Base-by-base conservation (phyloP, 2,329 filamentous ascomycete species). In the Clarireedia sp. region DNA sequence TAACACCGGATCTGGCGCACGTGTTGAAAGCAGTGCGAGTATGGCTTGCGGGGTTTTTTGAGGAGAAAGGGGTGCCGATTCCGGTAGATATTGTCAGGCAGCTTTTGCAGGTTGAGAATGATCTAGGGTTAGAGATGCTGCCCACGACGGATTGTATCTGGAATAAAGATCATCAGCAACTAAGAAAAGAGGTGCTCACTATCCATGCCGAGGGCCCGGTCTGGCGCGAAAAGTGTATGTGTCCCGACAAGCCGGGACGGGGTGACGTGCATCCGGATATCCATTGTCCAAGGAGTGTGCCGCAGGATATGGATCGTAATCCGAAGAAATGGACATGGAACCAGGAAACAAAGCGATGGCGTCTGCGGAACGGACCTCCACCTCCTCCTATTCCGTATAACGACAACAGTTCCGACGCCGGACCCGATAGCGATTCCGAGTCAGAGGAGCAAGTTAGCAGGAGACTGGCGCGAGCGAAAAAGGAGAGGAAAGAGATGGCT, bases 401-500 rank as follows among this genome's bases (percentile, higher is more conserved):
- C 12, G 48, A 51, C 26, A 51, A 29, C 40, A 4, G n/a, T 19
- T 52, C 50, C 9, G 26, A 37, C 23, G 19, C 26, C 3, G 40
- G 26, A 7, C 37, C 41, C 10, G 50, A 52, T 14, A n/a, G 10
- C 3, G 50, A 45, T 17, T 45, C 26, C 6, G 50, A 52, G 2
- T 2, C 40, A 14, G 38, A 24, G 1, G 26, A 52, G 17, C 21
- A 16, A 21, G 12, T 8, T 2, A 23, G 7, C 6, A 26, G 45
- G 47, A 41, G 29, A 21, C 6, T 19, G 8, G 26, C 52, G 44
- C 7, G 47, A 51, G 10, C 3, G 24, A 33, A 44, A 29, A 51
- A 24, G 12, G 9, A 64, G 66, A n/a, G 69, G 36, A 45, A 75
- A 44, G 67, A 69, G 10, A 69, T 71, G 3, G 60, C 65, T 7